Evolutionary conservation across 441 rosid genomes (phyloP), one percentile per base, ranked within the genome.

Genomic region (Geranium incanum): DNA sequence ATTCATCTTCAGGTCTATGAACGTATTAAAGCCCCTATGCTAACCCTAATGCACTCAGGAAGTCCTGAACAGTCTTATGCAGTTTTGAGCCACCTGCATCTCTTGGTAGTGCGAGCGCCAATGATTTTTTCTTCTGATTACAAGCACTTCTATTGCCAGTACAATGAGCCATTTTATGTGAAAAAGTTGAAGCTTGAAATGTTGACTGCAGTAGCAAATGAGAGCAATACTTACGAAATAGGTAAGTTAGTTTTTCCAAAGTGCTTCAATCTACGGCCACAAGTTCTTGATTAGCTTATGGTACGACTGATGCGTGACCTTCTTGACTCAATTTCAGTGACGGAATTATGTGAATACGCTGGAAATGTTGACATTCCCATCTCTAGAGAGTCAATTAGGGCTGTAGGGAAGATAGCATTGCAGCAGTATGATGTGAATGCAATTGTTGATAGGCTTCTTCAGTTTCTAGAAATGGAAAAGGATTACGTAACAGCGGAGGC

Each of bases 341-440:
- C 96, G 1, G 97, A 94, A 79, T 81, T 92, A 75, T 94, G 99
- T 74, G 97, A 94, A 73, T 94, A 94, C 85, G 95, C 97, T 84
- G 97, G 97, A 70, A 94, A 94, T 72, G 97, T 94, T 74, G 95
- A 94, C 81, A 83, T 94, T 71, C 90, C 90, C 39, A 94, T 94
- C 45, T 95, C 99, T 43, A 86, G 99, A 82, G 99, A 92, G 74
- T 90, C 97, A 45, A 92, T 94, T 74, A 89, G 97, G 12, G 99
- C 99, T 64, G 97, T 94, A 76, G 97, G 97, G 43, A 94, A 94
- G 81, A 92, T 94, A 66, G 97, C 99, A 68, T 82, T 94, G 81
- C 97, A 92, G 84, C 98, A 94, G 81, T 94, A 90, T 80, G 98
- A 94, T 82, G 95, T 94, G 70, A 94, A 94, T 85, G 98, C 98